A percentile compares a stretch with the other conserved stretches of the same genome.
These are phyloP conservation scores for Neurospora sp. DNA, from an alignment of 495 filamentous ascomycete species.

Conservation along the genomic window DNA sequence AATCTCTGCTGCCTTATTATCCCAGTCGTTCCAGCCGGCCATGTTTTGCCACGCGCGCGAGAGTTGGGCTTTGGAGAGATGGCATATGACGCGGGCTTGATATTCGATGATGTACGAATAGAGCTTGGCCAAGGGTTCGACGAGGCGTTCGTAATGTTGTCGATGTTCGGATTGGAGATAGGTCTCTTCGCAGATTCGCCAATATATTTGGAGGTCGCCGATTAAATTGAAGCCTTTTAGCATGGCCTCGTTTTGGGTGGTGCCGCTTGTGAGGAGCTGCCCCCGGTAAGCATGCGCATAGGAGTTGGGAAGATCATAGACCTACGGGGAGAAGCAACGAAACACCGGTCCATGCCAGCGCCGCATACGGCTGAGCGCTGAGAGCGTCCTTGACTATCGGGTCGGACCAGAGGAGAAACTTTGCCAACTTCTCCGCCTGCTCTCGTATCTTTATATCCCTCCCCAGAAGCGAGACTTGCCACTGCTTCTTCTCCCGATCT, in stretches of 20 bases:
- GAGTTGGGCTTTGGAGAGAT: constrained; percentile 19
- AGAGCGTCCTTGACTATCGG: constrained; percentile 17
- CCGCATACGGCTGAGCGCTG: constrained; percentile 22
- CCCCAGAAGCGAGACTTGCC: constrained; percentile 10
- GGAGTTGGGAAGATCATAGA: constrained; percentile 3
- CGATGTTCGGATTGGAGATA: constrained; percentile 4
- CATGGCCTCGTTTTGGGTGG: constrained; percentile 15
- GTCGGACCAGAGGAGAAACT: constrained; percentile 24
- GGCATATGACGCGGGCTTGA: constrained; percentile 23
- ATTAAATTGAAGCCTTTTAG: constrained; percentile 13
- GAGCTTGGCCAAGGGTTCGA: constrained; percentile 8
- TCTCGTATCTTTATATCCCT: constrained; percentile 15
- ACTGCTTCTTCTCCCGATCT: constrained; percentile 18
- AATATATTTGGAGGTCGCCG: constrained; percentile 11
- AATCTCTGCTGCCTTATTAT: constrained; percentile 11
- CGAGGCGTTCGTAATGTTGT: constrained; percentile 4
- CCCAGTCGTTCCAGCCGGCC: constrained; percentile 11
- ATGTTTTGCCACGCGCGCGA: constrained; percentile 20
- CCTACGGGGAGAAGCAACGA: constrained; percentile 21
- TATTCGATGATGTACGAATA: constrained; percentile 28
- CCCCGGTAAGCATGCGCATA: not conserved
- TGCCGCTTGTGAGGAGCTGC: constrained; percentile 17
- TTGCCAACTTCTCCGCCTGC: constrained; percentile 21
- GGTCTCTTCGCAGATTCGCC: constrained; percentile 15
- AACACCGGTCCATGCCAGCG: constrained; percentile 24